phyloP scores from a whole-genome alignment of 1,139 yeast species.

The Zygoascus sp. region DNA sequence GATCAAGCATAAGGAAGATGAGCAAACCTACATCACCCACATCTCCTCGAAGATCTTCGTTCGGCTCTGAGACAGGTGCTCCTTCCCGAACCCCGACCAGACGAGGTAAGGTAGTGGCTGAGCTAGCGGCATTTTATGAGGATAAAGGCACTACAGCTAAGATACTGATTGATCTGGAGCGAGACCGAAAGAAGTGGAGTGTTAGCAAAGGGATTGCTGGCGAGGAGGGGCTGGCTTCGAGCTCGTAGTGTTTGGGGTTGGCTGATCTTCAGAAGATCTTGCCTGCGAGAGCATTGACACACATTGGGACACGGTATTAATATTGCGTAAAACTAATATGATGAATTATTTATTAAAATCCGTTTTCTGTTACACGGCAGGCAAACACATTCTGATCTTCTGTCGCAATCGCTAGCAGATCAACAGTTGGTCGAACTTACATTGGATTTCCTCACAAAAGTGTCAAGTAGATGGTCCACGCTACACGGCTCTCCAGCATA shows the following conservation, averaged over 20 bases:
- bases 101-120: conserved; percentile 34
- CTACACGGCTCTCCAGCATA: too few species aligned
- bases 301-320: background rate
- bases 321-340: background rate
- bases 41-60: conserved; percentile 20
- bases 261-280: background rate
- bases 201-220: conserved; percentile 7
- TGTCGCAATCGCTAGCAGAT: too few species aligned
- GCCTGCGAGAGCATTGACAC: background rate
- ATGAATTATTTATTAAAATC: background rate
- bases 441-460: too few species aligned
- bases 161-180: conserved; percentile 24
- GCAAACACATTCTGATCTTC: background rate
- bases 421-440: too few species aligned
- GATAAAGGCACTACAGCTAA: conserved; percentile 26
- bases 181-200: conserved; percentile 12
- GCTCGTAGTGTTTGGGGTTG: too few species aligned
- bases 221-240: background rate
- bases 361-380: too few species aligned
- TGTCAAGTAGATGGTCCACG: too few species aligned
- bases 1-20: background rate
- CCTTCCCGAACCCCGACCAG: conserved; percentile 20
- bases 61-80: conserved; percentile 18
- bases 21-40: conserved; percentile 14
- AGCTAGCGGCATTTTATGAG: conserved; percentile 34